Evolutionary conservation across 2,329 filamentous ascomycete species (phyloP), one percentile per base, ranked within the genome.

Genomic region (Geosmithia flava): DNA sequence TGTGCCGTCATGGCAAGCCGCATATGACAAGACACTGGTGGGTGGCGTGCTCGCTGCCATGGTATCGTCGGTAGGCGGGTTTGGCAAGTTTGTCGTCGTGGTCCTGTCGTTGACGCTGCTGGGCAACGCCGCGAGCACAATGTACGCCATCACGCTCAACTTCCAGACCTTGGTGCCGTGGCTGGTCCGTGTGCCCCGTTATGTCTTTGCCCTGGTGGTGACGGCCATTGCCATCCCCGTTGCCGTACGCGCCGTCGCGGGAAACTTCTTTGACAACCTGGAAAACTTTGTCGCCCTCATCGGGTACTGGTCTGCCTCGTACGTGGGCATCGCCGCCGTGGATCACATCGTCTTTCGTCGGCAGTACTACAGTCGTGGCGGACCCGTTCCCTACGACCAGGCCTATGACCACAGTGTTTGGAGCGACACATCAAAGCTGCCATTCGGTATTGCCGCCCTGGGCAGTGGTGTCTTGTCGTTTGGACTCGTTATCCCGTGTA

Each of bases 111-210:
- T 80, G 41, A 75, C 72, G 1, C 59, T 82, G 43, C 62, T 83
- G 11, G 79, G 77, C 23, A 82, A 82, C 59, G 67, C 80, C 11
- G 67, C 74, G 2, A 75, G 72, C 16, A 78, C 75, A 16, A 74
- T 77, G 62, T 83, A 83, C 65, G 73, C 75, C 55, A 71, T 82
- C 53, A 77, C 77, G 3, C 68, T 83, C 53, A 81, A 82, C 66
- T 77, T 81, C 60, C 79, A 83, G 61, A 77, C 80, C 53, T 62
- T 83, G 19, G 60, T 78, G 4, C 78, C 80, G 0, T 70, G 68
- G 50, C 68, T 81, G 29, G 66, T 73, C 48, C 67, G 69, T 42
- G 66, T 81, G 2, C 79, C 75, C 5, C 75, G 80, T 4, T 71
- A 75, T 51, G 54, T 78, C 47, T 82, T 79, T 55, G 70, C 76